Conservation (phyloP, 2,329 filamentous ascomycete genomes). For the Penicillium sp. region DNA sequence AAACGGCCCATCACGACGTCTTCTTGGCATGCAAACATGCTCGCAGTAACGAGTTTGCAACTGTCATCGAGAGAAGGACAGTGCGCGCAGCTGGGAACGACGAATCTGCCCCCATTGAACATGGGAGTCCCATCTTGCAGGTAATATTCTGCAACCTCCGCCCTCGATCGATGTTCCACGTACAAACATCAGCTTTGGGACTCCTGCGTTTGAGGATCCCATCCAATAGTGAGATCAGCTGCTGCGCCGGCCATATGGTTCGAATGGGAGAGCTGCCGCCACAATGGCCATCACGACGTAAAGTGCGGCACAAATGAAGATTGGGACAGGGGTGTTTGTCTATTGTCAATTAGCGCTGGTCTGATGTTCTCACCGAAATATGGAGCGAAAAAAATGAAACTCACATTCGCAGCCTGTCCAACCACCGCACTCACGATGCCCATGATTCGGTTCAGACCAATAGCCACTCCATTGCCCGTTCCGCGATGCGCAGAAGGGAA, state of each 20-base stretch:
- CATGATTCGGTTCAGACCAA: conserved; percentile 73
- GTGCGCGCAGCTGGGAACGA: background rate
- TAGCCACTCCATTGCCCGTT: conserved; percentile 74
- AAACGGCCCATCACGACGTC: no score
- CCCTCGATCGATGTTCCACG: background rate
- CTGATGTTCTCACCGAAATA: background rate
- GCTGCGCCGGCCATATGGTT: conserved; percentile 29
- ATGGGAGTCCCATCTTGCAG: background rate
- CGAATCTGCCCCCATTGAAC: background rate
- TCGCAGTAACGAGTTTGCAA: no score
- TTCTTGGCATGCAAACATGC: no score
- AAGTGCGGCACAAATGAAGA: conserved; percentile 42
- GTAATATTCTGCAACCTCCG: background rate
- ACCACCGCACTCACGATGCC: conserved; percentile 72
- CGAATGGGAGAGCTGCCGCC: conserved; percentile 29
- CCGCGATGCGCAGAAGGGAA: conserved; percentile 63
- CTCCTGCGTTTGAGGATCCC: no score
- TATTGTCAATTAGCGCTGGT: background rate
- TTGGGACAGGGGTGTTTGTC: conserved; percentile 40
- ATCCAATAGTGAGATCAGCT: conserved; percentile 10
- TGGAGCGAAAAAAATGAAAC: conserved; percentile 1
- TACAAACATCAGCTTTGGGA: background rate
- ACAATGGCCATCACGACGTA: conserved; percentile 43
- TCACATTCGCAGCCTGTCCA: conserved; percentile 44
- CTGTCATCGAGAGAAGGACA: no score